Conservation (phyloP, 495 filamentous ascomycete species). For the Cenococcum geophilum region DNA sequence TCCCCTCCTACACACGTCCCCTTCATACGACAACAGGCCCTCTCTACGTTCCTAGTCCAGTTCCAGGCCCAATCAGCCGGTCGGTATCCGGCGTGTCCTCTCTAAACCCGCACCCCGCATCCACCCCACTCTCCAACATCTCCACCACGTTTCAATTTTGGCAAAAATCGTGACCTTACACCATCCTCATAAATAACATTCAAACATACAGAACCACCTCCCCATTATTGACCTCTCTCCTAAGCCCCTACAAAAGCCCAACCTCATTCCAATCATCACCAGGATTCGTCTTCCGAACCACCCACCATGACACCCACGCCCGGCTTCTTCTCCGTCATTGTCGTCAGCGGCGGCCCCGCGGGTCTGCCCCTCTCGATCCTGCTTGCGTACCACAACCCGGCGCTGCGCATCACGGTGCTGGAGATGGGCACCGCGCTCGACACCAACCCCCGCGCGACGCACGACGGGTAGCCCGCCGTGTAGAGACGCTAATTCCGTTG, state of each 20-base stretch:
- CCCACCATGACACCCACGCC: neutral
- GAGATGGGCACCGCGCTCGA: slow-evolving; percentile 45
- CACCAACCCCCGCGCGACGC: slow-evolving; percentile 48
- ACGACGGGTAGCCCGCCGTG: slow-evolving; percentile 46
- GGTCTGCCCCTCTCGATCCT: slow-evolving; percentile 49
- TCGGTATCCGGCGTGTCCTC: too few species aligned
- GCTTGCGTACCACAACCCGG: slow-evolving; percentile 42
- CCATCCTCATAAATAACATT: neutral
- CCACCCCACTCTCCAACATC: too few species aligned
- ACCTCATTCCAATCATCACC: neutral
- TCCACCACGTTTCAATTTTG: neutral
- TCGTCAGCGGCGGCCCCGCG: slow-evolving; percentile 11
- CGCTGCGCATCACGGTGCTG: slow-evolving; percentile 47
- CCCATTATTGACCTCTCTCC: neutral
- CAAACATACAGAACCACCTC: neutral
- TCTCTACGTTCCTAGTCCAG: too few species aligned
- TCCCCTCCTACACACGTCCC: too few species aligned
- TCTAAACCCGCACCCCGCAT: too few species aligned
- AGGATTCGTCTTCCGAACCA: neutral
- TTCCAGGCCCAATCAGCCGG: too few species aligned
- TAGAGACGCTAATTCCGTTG: slow-evolving; percentile 8
- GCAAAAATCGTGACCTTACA: neutral
- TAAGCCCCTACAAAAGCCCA: neutral
- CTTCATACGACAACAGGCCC: too few species aligned
- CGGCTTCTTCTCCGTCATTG: neutral